A percentile compares a stretch with the other conserved stretches of the same genome.
phyloP scores from a whole-genome alignment of 1,139 yeast genomes.

The Torulaspora pretoriensis region DNA sequence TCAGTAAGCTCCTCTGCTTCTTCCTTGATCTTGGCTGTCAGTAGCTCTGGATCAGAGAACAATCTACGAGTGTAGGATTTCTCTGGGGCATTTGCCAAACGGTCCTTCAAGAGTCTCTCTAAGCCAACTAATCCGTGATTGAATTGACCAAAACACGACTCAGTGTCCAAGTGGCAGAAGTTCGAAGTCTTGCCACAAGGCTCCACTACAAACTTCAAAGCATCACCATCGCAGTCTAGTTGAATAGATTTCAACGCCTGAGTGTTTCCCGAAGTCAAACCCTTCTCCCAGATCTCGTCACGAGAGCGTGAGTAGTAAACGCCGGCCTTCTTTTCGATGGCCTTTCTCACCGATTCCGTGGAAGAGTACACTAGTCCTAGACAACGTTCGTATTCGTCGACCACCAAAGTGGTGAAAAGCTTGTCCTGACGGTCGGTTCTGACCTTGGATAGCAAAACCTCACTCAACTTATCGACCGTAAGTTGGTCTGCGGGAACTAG shows the following conservation, averaged over 20 bases:
- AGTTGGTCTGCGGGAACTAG: constrained; percentile 20
- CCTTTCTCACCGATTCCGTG: constrained; percentile 70
- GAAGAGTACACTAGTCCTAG: constrained; percentile 93
- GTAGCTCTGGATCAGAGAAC: constrained; percentile 68
- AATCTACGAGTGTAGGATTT: constrained; percentile 91
- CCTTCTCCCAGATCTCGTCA: constrained; percentile 91
- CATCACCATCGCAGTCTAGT: constrained; percentile 89
- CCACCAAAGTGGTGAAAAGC: constrained; percentile 77
- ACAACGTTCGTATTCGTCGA: constrained; percentile 60
- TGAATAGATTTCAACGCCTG: constrained; percentile 65
- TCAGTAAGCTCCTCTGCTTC: constrained; percentile 95
- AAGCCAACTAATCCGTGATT: constrained; percentile 53
- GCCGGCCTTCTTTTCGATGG: constrained; percentile 77
- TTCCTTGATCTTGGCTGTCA: constrained; percentile 85
- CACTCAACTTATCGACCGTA: constrained; percentile 42
- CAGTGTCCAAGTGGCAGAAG: constrained; percentile 78
- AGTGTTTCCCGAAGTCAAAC: constrained; percentile 91
- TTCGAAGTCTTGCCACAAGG: constrained; percentile 54
- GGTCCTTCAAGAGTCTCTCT: constrained; percentile 55
- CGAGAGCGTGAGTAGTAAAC: constrained; percentile 90
- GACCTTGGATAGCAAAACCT: constrained; percentile 52
- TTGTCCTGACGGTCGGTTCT: constrained; percentile 85
- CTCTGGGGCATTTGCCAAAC: constrained; percentile 63
- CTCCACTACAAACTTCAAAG: constrained; percentile 77
- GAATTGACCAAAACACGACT: constrained; percentile 76